A percentile compares a stretch with the other conserved stretches of the same genome.
These are phyloP conservation scores for Amylostereum chailletii DNA, from an alignment of 1,284 basidiomycete genomes.

Conservation along the genomic window DNA sequence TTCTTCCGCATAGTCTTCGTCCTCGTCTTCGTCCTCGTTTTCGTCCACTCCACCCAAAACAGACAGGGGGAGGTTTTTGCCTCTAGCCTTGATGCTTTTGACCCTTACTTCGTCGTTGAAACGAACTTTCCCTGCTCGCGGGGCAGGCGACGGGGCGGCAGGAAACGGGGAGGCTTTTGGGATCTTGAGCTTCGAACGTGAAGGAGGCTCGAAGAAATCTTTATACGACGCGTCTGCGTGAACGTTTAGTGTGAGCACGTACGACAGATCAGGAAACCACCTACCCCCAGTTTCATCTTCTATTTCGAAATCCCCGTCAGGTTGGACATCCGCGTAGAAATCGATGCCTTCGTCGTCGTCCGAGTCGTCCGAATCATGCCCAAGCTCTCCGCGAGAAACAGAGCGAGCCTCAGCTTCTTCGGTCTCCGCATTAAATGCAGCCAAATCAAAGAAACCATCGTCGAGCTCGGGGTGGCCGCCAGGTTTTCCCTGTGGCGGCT, in stretches of 20 bases:
- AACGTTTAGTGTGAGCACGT: slow-evolving; percentile 2
- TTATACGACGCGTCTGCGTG: slow-evolving; percentile 50
- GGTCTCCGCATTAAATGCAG: slow-evolving; percentile 83
- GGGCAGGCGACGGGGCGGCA: slow-evolving; percentile 13
- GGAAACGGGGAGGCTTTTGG: slow-evolving; percentile 8
- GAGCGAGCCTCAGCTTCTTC: slow-evolving; percentile 70
- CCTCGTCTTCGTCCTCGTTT: slow-evolving; percentile 29
- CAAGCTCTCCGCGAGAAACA: slow-evolving; percentile 52
- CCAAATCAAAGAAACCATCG: slow-evolving; percentile 89
- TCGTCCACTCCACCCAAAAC: slow-evolving; percentile 23
- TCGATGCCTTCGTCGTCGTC: slow-evolving; percentile 53
- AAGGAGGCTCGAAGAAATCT: slow-evolving; percentile 68
- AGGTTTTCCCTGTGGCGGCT: slow-evolving; percentile 12
- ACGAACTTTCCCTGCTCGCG: slow-evolving; percentile 41
- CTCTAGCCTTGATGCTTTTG: slow-evolving; percentile 65
- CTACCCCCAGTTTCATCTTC: background rate
- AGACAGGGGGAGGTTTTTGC: slow-evolving; percentile 46
- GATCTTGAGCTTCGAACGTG: slow-evolving; percentile 16
- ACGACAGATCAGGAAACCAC: background rate
- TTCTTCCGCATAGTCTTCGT: slow-evolving; percentile 14
- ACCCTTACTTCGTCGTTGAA: slow-evolving; percentile 79
- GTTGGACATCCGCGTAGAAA: slow-evolving; percentile 61
- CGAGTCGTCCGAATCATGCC: slow-evolving; percentile 43
- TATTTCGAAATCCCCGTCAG: background rate
- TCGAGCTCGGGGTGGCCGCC: slow-evolving; percentile 61